Percentiles rank a stretch among this genome's conserved stretches.
Evolutionary conservation across 2,329 filamentous ascomycete genomes (phyloP).

Genomic region (Mycosphaerella arachidis): DNA sequence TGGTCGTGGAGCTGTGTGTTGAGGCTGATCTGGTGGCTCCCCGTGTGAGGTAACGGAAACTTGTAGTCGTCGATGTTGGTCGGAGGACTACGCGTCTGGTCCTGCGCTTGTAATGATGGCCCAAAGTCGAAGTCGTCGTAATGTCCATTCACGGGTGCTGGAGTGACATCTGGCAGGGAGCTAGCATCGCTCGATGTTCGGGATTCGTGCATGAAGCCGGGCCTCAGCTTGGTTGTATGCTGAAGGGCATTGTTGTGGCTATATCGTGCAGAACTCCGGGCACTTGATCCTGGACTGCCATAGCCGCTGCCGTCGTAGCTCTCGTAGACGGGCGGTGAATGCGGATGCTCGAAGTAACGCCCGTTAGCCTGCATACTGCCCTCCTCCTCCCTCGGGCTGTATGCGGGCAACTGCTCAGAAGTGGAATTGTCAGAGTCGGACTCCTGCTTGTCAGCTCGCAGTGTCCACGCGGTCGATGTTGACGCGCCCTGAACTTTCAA

Average conservation of each 20-base stretch:
- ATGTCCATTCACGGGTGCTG: conserved; percentile 13
- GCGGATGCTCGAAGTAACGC: conserved; percentile 18
- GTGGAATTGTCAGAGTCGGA: conserved; percentile 1
- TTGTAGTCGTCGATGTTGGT: conserved; percentile 20
- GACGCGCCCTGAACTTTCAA: conserved; percentile 22
- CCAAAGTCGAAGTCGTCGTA: conserved; percentile 26
- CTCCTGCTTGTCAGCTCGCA: conserved; percentile 12
- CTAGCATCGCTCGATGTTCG: conserved; percentile 6
- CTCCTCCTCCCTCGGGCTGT: conserved; percentile 9
- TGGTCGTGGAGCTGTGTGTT: conserved; percentile 29
- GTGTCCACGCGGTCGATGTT: conserved; percentile 20
- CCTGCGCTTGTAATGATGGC: conserved; percentile 12
- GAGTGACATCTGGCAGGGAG: conserved; percentile 8
- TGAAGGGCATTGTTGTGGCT: neutral
- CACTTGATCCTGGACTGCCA: conserved; percentile 15
- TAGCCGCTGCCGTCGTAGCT: conserved; percentile 29
- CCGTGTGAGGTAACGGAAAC: conserved; percentile 21
- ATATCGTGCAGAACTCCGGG: conserved; percentile 4
- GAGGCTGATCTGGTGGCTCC: conserved; percentile 28
- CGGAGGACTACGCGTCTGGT: conserved; percentile 4
- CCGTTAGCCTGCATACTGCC: conserved; percentile 23
- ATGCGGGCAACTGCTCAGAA: conserved; percentile 11
- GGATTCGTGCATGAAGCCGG: neutral
- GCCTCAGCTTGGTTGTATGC: neutral
- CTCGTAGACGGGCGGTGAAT: conserved; percentile 23